Evolutionary conservation across 345 rosid genomes (phyloP).

Genomic region (Eucalyptus melliodora): DNA sequence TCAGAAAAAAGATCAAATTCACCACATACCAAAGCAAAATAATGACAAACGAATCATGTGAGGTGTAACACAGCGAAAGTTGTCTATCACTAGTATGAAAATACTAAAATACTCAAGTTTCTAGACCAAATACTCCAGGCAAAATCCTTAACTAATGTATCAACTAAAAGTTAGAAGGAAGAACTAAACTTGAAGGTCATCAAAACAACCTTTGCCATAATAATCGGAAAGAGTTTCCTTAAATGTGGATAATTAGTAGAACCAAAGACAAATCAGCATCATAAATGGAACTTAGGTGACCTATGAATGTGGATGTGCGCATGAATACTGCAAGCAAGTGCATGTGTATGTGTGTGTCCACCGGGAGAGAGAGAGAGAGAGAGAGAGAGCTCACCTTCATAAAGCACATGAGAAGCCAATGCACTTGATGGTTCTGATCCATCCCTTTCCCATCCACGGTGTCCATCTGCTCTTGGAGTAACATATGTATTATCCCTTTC

Average conservation of each 20-base stretch:
- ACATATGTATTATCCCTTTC: slow-evolving; percentile 56
- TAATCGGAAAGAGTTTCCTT: not conserved
- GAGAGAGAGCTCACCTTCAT: slow-evolving; percentile 37
- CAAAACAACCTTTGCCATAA: not conserved
- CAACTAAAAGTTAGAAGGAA: not conserved
- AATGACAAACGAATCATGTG: not conserved
- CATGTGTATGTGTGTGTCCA: not conserved
- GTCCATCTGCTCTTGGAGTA: slow-evolving; percentile 40
- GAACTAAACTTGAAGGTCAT: not conserved
- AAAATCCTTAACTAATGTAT: not conserved
- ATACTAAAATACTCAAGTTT: not conserved
- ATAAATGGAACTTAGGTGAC: not conserved
- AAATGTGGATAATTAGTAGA: not conserved
- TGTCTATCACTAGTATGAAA: not conserved
- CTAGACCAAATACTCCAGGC: not conserved
- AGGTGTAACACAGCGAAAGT: not conserved
- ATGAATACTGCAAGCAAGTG: not conserved
- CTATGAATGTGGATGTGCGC: not conserved
- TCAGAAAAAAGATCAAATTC: not conserved
- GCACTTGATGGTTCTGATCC: slow-evolving; percentile 47
- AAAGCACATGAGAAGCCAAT: slow-evolving; percentile 30
- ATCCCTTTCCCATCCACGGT: slow-evolving; percentile 75
- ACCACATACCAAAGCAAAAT: not conserved
- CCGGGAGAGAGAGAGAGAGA: not conserved
- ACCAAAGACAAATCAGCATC: not conserved